Base-by-base conservation (phyloP, 257 asterid genomes). In the Coffea canephora region DNA sequence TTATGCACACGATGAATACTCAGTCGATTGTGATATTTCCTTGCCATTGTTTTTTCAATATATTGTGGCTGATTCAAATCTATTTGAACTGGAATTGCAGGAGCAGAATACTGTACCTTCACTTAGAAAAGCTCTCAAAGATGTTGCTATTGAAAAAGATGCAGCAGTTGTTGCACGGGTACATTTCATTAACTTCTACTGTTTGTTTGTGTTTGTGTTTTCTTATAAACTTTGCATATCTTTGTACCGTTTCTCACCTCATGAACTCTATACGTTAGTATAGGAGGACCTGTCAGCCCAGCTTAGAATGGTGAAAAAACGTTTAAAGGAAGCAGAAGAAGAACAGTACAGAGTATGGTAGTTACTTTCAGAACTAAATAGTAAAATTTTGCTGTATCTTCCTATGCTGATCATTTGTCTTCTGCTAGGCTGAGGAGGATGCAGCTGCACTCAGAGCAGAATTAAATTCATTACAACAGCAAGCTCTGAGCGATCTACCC, bases 161-260 rank as follows among this genome's bases (percentile, higher is more conserved):
- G 99, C 99, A 67, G 99, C 99, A 82, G 97, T 96, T 83, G 98
- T 96, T 89, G 91, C 97, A 77, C 91, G 97, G 90, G 99, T 96
- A 85, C 48, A 15, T 75, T 66, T 73, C 78, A 78, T 76, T 80
- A 25, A 52, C 54, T 49, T 50, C 11, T 23, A 49, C 41, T 74
- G 48, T 78, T 23, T 27, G 64, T 76, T 85, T 31, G 39, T 65
- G 31, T 31, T 31, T 31, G 34, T 31, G 34, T 31, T 31, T 31
- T 31, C 34, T 31, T 31, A 31, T 59, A 52, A 31, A 64, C 48
- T 80, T 21, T 70, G 46, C 39, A 21, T 62, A 68, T 61, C 18
- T 72, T 75, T 54, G 43, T 52, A 69, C 18, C 48, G 68, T 76
- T 64, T 76, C 83, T 77, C 71, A 52, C 83, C 55, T 59, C 65